Conservation (phyloP, 2,329 filamentous ascomycete genomes). For the Paracorniculantispora psalliotae region DNA sequence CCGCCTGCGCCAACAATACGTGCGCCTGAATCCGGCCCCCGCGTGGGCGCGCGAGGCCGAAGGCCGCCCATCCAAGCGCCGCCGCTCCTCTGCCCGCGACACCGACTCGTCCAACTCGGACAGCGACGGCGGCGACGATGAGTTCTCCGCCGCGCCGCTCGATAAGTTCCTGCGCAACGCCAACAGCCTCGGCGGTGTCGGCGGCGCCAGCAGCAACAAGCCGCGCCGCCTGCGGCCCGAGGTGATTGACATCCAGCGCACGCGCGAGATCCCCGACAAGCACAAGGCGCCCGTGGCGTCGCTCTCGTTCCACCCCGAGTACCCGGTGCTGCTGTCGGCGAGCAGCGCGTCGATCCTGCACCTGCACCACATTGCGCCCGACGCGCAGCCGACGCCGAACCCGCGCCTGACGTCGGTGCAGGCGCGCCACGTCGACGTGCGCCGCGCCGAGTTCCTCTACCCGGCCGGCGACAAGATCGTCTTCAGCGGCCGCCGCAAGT, state of each 20-base stretch:
- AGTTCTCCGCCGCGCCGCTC: conserved; percentile 68
- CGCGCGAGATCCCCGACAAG: conserved; percentile 75
- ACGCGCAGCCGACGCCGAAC: conserved; percentile 71
- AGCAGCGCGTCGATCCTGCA: conserved; percentile 81
- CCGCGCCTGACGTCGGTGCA: conserved; percentile 88
- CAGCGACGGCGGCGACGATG: conserved; percentile 53
- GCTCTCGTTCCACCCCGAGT: conserved; percentile 82
- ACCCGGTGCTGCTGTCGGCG: conserved; percentile 84
- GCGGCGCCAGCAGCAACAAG: conserved; percentile 47
- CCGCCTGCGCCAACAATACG: conserved; percentile 73
- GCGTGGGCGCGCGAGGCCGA: conserved; percentile 54
- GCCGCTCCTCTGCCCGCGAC: conserved; percentile 38
- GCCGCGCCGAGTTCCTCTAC: conserved; percentile 74
- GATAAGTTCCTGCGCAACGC: conserved; percentile 75
- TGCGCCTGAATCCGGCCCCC: conserved; percentile 54
- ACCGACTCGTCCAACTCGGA: conserved; percentile 35
- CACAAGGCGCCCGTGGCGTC: conserved; percentile 78
- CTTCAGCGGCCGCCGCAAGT: conserved; percentile 80
- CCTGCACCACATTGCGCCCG: conserved; percentile 81
- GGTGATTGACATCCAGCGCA: conserved; percentile 82
- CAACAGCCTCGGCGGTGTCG: conserved; percentile 56
- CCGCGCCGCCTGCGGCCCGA: conserved; percentile 72
- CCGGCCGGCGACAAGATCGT: conserved; percentile 74
- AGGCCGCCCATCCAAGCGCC: conserved; percentile 45
- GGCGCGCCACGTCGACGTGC: conserved; percentile 76